Evolutionary conservation across 768 basidiomycete genomes (phyloP), one percentile per base, ranked within the genome.

Genomic region (Megacollybia marginata): DNA sequence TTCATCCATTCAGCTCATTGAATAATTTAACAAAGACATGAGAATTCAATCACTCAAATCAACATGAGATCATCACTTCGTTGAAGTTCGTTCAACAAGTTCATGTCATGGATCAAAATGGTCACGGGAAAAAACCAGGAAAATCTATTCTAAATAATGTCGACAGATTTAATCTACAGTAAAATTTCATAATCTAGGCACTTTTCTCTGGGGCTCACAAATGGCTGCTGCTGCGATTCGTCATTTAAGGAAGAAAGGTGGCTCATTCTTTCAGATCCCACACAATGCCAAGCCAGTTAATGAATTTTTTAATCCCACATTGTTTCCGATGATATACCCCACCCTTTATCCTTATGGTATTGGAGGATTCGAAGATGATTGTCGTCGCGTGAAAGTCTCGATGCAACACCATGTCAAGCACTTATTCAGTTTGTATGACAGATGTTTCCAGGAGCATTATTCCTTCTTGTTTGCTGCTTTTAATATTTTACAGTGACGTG

Each of bases 401-500:
- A 55, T 64, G 40, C 46, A 54, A 16, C 23, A 52, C 0, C 65
- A 65, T 13, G 53, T 61, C 1, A 53, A 51, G 13, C 59, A 65
- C 51, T 42, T 62, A 12, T 53, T 65, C 9, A 33, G 42, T 2
- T 31, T 61, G 0, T 12, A 18, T 0, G 62, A 62, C 43, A 33
- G 50, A 0, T 48, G 57, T 0, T 67, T 67, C 52, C 60, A 59
- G 32, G 45, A 51, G 33, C 60, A 66, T 47, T 49, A 54, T 28
- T 61, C 60, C 0, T 67, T 67, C 35, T 10, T 61, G 0, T 67
- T 66, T 48, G 57, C 59, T 5, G 65, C 55, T 1, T 63, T 66
- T 44, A 67, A 63, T 42, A 58, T 66, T 10, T 13, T 65, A 1
- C 65, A 67, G 38, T 20, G 58, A 1, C 47, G 60, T 0, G 32